phyloP scores from a whole-genome alignment of 257 asterid genomes.

The Scutellaria minor region DNA sequence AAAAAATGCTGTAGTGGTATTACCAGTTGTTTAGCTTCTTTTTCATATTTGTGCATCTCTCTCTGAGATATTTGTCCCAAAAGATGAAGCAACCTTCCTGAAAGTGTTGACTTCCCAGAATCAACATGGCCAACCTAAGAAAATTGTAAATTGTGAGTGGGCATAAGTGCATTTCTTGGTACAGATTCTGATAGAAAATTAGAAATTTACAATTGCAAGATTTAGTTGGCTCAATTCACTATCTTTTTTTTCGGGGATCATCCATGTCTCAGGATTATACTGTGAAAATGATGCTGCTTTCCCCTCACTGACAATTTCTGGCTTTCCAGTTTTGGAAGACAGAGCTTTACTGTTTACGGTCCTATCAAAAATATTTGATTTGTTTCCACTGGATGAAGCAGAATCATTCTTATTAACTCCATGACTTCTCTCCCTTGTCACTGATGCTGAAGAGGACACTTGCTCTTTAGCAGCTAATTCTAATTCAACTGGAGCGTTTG shows the following conservation, averaged over 20 bases:
- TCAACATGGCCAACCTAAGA: constrained; percentile 97
- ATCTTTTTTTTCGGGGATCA: constrained; percentile 61
- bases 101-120: constrained; percentile 98
- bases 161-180: constrained; percentile 6
- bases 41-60: constrained; percentile 82
- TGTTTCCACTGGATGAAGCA: constrained; percentile 47
- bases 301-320: constrained; percentile 43
- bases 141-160: constrained; percentile 22
- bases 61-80: constrained; percentile 85
- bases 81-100: constrained; percentile 92
- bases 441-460: constrained; percentile 51
- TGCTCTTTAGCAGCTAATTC: constrained; percentile 46
- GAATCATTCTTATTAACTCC: constrained; percentile 44
- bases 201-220: constrained; percentile 84
- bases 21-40: constrained; percentile 88
- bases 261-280: constrained; percentile 75
- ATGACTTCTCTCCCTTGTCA: constrained; percentile 44
- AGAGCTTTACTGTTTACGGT: constrained; percentile 45
- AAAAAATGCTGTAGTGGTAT: not conserved
- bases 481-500: constrained; percentile 40
- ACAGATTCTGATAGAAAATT: constrained; percentile 17
- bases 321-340: constrained; percentile 56
- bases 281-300: constrained; percentile 48
- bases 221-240: constrained; percentile 73
- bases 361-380: constrained; percentile 39